Evolutionary conservation across 2,329 filamentous ascomycete species (phyloP).

Genomic region (Tolypocladium amazonense): DNA sequence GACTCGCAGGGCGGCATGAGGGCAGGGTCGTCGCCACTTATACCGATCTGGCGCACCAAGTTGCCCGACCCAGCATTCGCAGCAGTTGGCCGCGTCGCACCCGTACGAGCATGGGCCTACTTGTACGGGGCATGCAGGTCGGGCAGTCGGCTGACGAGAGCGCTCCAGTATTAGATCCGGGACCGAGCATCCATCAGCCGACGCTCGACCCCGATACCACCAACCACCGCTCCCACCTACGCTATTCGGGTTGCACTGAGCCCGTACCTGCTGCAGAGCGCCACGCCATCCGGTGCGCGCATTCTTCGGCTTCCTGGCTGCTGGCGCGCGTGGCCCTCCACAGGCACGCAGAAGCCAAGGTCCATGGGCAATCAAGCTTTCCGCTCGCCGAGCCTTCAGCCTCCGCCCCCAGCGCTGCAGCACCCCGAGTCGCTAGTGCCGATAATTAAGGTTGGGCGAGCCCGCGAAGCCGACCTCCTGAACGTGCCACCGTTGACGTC

Average conservation of each 20-base stretch:
- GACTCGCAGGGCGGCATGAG: background rate
- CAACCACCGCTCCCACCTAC: slow-evolving; percentile 5
- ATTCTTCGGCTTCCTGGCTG: background rate
- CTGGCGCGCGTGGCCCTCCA: background rate
- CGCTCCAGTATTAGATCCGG: background rate
- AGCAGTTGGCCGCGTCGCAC: background rate
- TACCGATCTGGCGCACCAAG: background rate
- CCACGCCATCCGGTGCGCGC: background rate
- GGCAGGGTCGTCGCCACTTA: background rate
- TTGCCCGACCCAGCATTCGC: background rate
- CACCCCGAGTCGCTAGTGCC: background rate
- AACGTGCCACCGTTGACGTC: background rate
- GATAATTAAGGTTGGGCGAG: background rate
- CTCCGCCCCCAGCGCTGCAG: background rate
- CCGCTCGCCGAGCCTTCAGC: background rate
- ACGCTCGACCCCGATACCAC: background rate
- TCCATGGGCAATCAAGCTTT: background rate
- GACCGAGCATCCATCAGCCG: slow-evolving; percentile 1
- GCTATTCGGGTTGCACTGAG: background rate
- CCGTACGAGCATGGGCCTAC: background rate
- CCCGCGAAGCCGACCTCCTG: background rate
- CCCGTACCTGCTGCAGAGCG: background rate
- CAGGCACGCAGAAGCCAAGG: background rate
- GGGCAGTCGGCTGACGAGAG: background rate
- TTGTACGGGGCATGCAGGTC: background rate